Base-by-base conservation (phyloP, 2,329 filamentous ascomycete genomes). In the Tolypocladium endophyticum region DNA sequence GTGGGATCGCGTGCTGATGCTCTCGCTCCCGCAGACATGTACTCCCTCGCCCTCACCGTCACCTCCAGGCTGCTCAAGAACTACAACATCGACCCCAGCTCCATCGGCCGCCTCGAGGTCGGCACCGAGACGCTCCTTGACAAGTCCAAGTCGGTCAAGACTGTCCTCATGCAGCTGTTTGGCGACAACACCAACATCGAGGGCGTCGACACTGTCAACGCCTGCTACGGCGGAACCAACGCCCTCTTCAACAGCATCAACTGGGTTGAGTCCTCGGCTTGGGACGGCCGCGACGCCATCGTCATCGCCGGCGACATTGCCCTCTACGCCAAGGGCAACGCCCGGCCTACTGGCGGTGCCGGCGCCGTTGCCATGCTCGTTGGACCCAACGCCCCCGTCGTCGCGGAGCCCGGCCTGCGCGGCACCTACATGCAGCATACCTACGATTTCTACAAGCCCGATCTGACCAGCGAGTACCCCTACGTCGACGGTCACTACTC, bases 71-170 rank as follows among this genome's bases (percentile, higher is more conserved):
- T 94, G 65, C 79, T 94, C 69, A 84, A 84, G 76, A 93, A 93
- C 76, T 92, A 93, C 83, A 85, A 87, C 70, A 86, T 94, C 76
- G 89, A 94, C 76, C 76, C 85, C 70, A 87, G 87, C 75, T 85
- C 85, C 64, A 85, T 93, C 72, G 89, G 89, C 66, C 87, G 89
- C 69, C 81, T 93, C 70, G 89, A 93, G 79, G 89, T 93, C 69
- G 89, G 89, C 70, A 93, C 89, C 59, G 89, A 93, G 82, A 93
- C 89, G 64, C 80, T 93, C 60, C 80, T 93, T 70, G 89, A 93
- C 83, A 93, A 93, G 81, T 92, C 89, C 73, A 93, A 93, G 82
- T 92, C 89, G 54, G 89, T 92, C 79, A 93, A 93, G 83, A 88
- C 88, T 36, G 88, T 93, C 63, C 79, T 93, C 65, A 93, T 93